A percentile compares a stretch with the other conserved stretches of the same genome.
Evolutionary conservation across 306 rosid species (phyloP).

Genomic region (Cicer bijugum): DNA sequence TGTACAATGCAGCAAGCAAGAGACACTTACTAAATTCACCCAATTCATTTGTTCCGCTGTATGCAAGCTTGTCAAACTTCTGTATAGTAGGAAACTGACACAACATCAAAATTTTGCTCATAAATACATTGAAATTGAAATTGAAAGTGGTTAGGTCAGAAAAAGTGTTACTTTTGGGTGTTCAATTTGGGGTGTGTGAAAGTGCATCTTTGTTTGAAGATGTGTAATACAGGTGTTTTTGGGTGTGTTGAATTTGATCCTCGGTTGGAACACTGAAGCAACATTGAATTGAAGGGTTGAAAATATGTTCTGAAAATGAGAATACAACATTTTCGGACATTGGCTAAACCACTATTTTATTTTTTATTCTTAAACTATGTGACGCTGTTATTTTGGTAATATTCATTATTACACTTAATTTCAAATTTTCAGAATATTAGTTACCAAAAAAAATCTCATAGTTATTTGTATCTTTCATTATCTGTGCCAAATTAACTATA

Average conservation of each 20-base stretch:
- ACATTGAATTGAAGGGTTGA: constrained; percentile 39
- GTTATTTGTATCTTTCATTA: no score
- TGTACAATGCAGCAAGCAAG: neutral
- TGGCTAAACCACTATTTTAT: no score
- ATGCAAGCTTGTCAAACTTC: constrained; percentile 53
- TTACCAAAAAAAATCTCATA: no score
- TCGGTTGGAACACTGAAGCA: constrained; percentile 52
- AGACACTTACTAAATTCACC: constrained; percentile 48
- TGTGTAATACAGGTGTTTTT: constrained; percentile 36
- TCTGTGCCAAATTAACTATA: no score
- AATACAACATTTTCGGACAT: neutral
- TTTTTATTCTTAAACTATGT: no score
- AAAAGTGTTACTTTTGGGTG: constrained; percentile 47
- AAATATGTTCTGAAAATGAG: neutral
- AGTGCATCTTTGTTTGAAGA: constrained; percentile 29
- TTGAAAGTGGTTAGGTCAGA: neutral
- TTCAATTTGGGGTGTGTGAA: constrained; percentile 30
- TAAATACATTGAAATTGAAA: neutral
- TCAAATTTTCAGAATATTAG: no score
- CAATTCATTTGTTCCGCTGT: constrained; percentile 48
- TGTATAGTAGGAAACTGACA: constrained; percentile 43
- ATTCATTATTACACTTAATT: no score
- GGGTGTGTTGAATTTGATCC: constrained; percentile 48
- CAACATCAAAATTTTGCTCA: neutral
- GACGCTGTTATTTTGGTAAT: no score